phyloP scores from a whole-genome alignment of 805 yeast genomes.

The Teunomyces panamensis region DNA sequence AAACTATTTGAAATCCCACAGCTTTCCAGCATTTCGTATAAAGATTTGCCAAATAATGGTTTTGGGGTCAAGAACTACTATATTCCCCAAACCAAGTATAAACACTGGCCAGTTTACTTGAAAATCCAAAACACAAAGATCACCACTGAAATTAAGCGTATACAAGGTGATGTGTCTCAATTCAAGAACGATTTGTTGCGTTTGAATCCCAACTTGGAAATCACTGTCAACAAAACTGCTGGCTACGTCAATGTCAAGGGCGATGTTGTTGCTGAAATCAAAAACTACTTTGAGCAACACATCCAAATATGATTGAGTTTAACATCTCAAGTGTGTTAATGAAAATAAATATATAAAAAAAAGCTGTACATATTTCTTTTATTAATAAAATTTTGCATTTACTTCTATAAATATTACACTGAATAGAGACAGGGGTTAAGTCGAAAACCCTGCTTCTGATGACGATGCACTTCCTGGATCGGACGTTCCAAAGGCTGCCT shows the following conservation, averaged over 20 bases:
- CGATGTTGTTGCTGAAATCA: constrained; percentile 31
- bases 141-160: constrained; percentile 71
- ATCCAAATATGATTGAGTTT: constrained; percentile 1
- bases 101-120: constrained; percentile 79
- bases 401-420: neutral
- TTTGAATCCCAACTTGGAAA: constrained; percentile 46
- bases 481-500: constrained; percentile 57
- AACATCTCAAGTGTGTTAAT: too few relatives aligned
- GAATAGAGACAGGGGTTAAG: neutral
- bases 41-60: constrained; percentile 30
- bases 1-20: constrained; percentile 28
- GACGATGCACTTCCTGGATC: constrained; percentile 33
- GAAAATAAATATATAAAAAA: too few relatives aligned
- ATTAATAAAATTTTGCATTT: neutral
- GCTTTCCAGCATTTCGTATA: constrained; percentile 20
- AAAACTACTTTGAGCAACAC: constrained; percentile 21
- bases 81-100: constrained; percentile 52
- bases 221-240: constrained; percentile 30
- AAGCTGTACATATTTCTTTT: neutral
- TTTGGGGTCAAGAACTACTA: constrained; percentile 38
- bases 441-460: constrained; percentile 23
- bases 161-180: constrained; percentile 64
- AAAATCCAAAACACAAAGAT: constrained; percentile 61
- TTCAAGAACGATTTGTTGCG: constrained; percentile 64
- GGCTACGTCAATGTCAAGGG: constrained; percentile 43